A percentile compares a stretch with the other conserved stretches of the same genome.
These are phyloP conservation scores for Moniliella sp. DNA, from an alignment of 1,284 basidiomycete species.

Conservation along the genomic window DNA sequence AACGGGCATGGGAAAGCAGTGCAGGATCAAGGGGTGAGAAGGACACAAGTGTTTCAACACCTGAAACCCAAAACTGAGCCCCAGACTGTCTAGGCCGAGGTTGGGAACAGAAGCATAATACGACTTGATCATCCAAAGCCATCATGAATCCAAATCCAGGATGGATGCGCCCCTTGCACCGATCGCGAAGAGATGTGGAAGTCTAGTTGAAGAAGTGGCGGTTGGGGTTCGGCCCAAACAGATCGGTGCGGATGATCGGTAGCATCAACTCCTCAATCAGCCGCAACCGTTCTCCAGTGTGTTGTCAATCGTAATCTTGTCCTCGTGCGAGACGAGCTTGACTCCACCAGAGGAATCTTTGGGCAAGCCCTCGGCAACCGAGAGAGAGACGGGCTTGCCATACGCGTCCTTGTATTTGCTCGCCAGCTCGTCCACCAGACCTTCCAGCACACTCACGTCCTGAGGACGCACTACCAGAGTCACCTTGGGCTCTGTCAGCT, in stretches of 20 bases:
- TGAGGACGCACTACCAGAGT: constrained; percentile 14
- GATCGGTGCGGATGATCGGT: constrained; percentile 26
- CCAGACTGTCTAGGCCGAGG: too few relatives aligned
- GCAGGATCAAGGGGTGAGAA: too few relatives aligned
- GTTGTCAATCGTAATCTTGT: constrained; percentile 29
- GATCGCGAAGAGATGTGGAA: too few relatives aligned
- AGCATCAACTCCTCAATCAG: constrained; percentile 32
- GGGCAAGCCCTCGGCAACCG: constrained; percentile 47
- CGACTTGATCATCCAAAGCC: too few relatives aligned
- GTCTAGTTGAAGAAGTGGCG: constrained; percentile 14
- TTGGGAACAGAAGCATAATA: too few relatives aligned
- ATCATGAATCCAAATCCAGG: too few relatives aligned
- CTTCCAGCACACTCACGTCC: constrained; percentile 10
- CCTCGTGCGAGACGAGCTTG: constrained; percentile 14
- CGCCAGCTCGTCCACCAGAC: constrained; percentile 40
- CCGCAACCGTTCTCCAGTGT: constrained; percentile 29
- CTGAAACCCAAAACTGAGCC: too few relatives aligned
- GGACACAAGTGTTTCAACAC: too few relatives aligned
- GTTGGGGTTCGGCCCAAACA: constrained; percentile 29
- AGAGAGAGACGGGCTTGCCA: constrained; percentile 46
- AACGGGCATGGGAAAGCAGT: too few relatives aligned
- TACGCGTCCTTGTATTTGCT: constrained; percentile 52
- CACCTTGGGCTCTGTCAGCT: constrained; percentile 24
- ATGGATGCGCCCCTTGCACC: too few relatives aligned
- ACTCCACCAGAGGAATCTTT: constrained; percentile 40